These are phyloP conservation scores for Neolecta irregularis DNA, from an alignment of 1,139 yeast species.

Conservation along the genomic window DNA sequence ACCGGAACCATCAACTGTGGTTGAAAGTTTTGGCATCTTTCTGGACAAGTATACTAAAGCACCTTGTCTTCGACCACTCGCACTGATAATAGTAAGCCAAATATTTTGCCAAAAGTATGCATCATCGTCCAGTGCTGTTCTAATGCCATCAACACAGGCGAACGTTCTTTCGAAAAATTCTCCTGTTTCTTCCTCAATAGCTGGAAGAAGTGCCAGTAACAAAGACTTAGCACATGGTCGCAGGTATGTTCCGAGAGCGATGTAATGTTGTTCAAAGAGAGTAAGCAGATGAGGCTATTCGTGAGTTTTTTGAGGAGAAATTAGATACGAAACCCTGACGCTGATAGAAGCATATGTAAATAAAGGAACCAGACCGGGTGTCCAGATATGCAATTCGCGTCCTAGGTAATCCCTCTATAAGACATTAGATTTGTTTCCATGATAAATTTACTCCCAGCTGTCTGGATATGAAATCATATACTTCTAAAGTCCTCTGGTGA, in stretches of 20 bases:
- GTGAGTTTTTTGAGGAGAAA: background rate
- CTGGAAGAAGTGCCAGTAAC: constrained; percentile 61
- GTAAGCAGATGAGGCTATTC: constrained; percentile 45
- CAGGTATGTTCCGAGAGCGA: constrained; percentile 39
- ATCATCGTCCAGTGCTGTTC: constrained; percentile 40
- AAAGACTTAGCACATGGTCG: constrained; percentile 50
- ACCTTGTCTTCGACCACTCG: constrained; percentile 68
- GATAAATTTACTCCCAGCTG: constrained; percentile 31
- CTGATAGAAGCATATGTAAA: constrained; percentile 78
- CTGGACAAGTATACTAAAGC: constrained; percentile 63
- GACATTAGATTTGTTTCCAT: background rate
- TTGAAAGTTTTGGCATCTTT: constrained; percentile 43
- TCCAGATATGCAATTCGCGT: constrained; percentile 48
- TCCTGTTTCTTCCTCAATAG: constrained; percentile 80
- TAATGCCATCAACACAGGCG: constrained; percentile 44
- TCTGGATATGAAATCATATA: constrained; percentile 55
- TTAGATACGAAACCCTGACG: constrained; percentile 33
- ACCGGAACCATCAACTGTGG: background rate
- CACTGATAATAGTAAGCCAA: constrained; percentile 57
- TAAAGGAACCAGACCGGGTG: constrained; percentile 77
- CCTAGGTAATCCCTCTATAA: constrained; percentile 31
- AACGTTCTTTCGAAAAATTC: constrained; percentile 57
- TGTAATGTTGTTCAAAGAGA: constrained; percentile 40
- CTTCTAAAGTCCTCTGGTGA: constrained; percentile 70
- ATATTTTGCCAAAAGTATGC: constrained; percentile 74